Evolutionary conservation across 2,329 filamentous ascomycete genomes (phyloP).

Genomic region (Botrytis pseudocinerea): DNA sequence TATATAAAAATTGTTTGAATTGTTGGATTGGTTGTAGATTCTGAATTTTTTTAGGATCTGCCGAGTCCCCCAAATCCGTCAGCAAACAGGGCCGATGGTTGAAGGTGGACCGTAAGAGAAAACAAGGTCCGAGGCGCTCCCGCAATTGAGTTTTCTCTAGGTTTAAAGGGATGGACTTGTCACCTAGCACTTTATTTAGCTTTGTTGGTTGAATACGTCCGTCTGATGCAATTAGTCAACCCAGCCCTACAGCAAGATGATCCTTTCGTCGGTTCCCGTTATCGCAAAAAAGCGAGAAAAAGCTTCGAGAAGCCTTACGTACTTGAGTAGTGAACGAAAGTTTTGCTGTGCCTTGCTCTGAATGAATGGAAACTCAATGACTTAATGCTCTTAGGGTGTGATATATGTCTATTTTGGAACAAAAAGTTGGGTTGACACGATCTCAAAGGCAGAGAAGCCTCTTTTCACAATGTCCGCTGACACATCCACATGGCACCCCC

Average conservation of each 20-base stretch:
- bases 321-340: background rate
- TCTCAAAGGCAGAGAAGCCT: slow-evolving; percentile 13
- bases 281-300: background rate
- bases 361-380: background rate
- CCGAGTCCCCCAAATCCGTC: slow-evolving; percentile 10
- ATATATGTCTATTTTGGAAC: background rate
- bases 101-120: background rate
- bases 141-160: background rate
- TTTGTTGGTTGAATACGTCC: slow-evolving; percentile 1
- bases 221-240: background rate
- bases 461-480: slow-evolving; percentile 7
- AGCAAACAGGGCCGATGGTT: background rate
- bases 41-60: background rate
- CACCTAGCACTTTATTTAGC: background rate
- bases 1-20: background rate
- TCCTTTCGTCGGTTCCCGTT: background rate
- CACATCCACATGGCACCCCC: slow-evolving; percentile 34
- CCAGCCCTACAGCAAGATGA: slow-evolving; percentile 20
- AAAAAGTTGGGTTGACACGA: background rate
- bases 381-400: background rate
- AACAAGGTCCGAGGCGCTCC: slow-evolving; percentile 10
- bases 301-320: slow-evolving; percentile 24
- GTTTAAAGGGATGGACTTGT: background rate
- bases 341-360: background rate
- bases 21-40: background rate